A percentile compares a stretch with the other conserved stretches of the same genome.
Evolutionary conservation across 2,329 filamentous ascomycete species (phyloP).

Genomic region (Plectosphaerella cucumerina): DNA sequence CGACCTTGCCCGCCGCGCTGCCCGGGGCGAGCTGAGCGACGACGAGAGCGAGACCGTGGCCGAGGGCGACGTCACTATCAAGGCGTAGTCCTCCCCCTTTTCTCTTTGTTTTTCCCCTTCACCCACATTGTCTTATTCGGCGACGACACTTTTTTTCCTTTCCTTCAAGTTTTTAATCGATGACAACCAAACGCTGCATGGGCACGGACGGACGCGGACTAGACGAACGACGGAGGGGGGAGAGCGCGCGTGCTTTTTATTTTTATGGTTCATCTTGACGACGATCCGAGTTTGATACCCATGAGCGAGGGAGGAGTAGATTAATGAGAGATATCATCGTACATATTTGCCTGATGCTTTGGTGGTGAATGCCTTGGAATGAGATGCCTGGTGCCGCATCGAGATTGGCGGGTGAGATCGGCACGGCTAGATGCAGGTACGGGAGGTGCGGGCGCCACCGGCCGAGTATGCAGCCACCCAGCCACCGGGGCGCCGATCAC

Average conservation of each 20-base stretch:
- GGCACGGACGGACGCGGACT: neutral
- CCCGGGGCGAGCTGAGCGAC: slow-evolving; percentile 40
- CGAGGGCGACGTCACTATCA: slow-evolving; percentile 29
- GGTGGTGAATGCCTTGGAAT: no score
- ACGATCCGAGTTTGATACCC: slow-evolving; percentile 1
- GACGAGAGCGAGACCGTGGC: slow-evolving; percentile 30
- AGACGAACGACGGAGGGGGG: neutral
- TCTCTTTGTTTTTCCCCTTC: neutral
- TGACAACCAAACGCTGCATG: neutral
- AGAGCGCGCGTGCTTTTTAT: neutral
- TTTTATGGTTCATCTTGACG: neutral
- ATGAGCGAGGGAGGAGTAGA: neutral
- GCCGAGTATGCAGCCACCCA: no score
- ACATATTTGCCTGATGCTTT: no score
- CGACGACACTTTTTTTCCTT: neutral
- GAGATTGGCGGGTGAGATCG: no score
- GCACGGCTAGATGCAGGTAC: no score
- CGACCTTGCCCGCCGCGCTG: slow-evolving; percentile 45
- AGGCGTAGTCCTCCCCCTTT: slow-evolving; percentile 13
- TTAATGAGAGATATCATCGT: neutral
- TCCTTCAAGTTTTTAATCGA: slow-evolving; percentile 4
- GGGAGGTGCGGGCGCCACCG: no score
- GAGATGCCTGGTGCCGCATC: no score
- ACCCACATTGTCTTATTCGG: neutral
- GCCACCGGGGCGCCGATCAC: no score